Evolutionary conservation across 345 rosid genomes (phyloP), one percentile per base, ranked within the genome.

Genomic region (Salix purpurea): DNA sequence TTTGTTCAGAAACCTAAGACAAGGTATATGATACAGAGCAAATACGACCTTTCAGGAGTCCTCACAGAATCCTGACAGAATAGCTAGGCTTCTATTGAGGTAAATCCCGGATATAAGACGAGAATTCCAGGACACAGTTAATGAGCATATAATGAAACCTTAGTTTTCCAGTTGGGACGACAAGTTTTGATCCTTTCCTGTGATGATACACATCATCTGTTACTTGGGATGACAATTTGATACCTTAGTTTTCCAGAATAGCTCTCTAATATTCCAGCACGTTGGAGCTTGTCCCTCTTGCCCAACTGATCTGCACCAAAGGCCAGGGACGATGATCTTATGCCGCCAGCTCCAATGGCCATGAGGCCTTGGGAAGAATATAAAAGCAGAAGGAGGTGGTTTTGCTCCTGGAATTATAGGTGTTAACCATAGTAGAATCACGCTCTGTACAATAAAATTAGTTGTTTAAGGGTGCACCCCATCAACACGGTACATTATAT

Each of bases 261-360:
- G 48, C 77, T 85, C 82, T 77, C 81, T 14, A 88, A 74, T 12
- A 77, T 46, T 52, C 81, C 75, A 62, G 77, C 81, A 13, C 87
- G 84, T 66, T 83, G 86, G 4, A 88, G 88, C 23, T 84, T 84
- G 70, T 83, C 87, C 81, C 76, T 84, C 74, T 84, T 85, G 79
- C 84, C 87, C 79, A 87, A 80, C 72, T 90, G 91, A 52, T 90
- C 89, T 54, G 92, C 92, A 62, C 92, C 94, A 84, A 88, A 90
- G 44, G 94, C 94, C 71, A 90, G 60, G 16, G 92, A 90, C 77
- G 90, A 87, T 2, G 94, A 91, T 76, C 90, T 86, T 68, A 88
- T 80, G 56, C 92, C 94, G 6, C 94, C 94, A 42, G 90, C 85
- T 40, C 94, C 94, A 36, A 84, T 81, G 14, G 92, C 80, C 54